Conservation (phyloP, 2,329 filamentous ascomycete genomes). For the Setomelanomma holmii region DNA sequence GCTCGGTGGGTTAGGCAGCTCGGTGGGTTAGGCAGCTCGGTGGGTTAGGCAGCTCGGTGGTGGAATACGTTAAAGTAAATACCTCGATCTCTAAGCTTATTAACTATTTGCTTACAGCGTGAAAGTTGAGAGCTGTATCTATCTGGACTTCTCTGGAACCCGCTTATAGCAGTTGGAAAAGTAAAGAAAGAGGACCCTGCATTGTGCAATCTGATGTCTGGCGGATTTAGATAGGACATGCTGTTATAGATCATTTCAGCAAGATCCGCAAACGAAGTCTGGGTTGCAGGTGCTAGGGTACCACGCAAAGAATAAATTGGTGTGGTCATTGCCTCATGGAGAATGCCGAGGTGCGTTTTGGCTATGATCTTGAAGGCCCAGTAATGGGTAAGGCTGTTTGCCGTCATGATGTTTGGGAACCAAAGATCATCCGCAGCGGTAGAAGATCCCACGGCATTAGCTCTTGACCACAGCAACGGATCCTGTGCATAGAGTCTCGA, state of each 20-base stretch:
- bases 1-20: no score
- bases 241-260: no score
- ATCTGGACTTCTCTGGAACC: slow-evolving; percentile 1
- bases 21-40: no score
- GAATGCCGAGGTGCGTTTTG: background rate
- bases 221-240: no score
- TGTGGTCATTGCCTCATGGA: background rate
- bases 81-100: no score
- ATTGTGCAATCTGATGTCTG: no score
- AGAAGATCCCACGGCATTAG: background rate
- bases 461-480: slow-evolving; percentile 6
- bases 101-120: slow-evolving; percentile 1
- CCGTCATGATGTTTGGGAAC: slow-evolving; percentile 11
- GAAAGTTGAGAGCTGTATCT: background rate
- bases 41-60: no score
- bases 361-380: slow-evolving; percentile 12
- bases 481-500: background rate
- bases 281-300: no score
- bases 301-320: no score
- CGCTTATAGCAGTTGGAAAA: slow-evolving; percentile 2
- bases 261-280: no score
- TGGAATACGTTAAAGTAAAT: no score
- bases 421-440: slow-evolving; percentile 4
- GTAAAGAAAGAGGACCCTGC: background rate
- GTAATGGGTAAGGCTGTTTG: slow-evolving; percentile 10